Percentiles rank a stretch among this genome's conserved stretches.
Conservation (phyloP, 805 yeast species). For the Schwanniomyces polymorphus region DNA sequence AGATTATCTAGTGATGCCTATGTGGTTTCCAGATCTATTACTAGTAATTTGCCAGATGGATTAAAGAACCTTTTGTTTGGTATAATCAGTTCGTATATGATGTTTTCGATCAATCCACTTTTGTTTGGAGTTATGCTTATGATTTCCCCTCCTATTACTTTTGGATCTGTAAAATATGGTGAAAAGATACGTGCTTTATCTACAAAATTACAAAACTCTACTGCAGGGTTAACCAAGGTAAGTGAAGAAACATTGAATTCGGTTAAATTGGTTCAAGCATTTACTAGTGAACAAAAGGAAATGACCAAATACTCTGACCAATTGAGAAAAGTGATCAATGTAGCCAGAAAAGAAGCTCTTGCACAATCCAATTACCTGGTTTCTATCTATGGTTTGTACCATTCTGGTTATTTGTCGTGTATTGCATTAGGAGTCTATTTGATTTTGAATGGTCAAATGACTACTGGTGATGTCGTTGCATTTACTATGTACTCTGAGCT, state of each 20-base stretch:
- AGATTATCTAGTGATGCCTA: conserved; percentile 46
- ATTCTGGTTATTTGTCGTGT: conserved; percentile 43
- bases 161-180: conserved; percentile 47
- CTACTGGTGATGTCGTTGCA: conserved; percentile 49
- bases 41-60: conserved; percentile 46
- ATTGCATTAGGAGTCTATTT: conserved; percentile 43
- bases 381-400: conserved; percentile 42
- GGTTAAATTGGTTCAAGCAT: conserved; percentile 42
- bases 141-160: conserved; percentile 46
- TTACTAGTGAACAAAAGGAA: conserved; percentile 44
- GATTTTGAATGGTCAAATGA: conserved; percentile 42
- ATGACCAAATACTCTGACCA: conserved; percentile 37
- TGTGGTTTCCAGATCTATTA: conserved; percentile 44
- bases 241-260: conserved; percentile 45
- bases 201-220: conserved; percentile 42
- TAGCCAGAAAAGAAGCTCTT: conserved; percentile 43
- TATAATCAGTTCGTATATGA: conserved; percentile 42
- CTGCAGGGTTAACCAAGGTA: conserved; percentile 45
- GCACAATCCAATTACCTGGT: conserved; percentile 46
- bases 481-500: conserved; percentile 47
- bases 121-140: conserved; percentile 44
- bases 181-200: conserved; percentile 42
- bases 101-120: conserved; percentile 42
- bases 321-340: conserved; percentile 39
- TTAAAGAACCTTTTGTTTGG: conserved; percentile 44